Base-by-base conservation (phyloP, 2,329 filamentous ascomycete species). In the Tolypocladium inflatum region DNA sequence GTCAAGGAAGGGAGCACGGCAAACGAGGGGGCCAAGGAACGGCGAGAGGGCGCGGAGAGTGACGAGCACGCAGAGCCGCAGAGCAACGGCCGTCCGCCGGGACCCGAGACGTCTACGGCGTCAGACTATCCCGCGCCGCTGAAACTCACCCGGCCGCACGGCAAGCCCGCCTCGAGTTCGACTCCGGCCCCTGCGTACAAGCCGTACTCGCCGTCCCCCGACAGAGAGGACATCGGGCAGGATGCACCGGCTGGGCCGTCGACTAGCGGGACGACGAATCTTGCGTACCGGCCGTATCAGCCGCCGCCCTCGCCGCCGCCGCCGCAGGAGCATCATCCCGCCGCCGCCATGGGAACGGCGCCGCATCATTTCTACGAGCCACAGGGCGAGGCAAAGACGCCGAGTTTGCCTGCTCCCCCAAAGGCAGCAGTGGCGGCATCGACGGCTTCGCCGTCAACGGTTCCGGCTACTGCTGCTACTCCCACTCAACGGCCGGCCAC, bases 231-330 rank as follows among this genome's bases (percentile, higher is more conserved):
- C 11, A 19, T 23, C 26, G 54, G 30, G 26, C 41, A 15, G 17
- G 39, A 7, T 9, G 15, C 26, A 4, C 26, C 39, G 19, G 8
- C 8, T 35, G 55, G 10, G 41, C 23, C 39, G 39, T 30, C 48
- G 13, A 33, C 43, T 5, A 56, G 54, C 17, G 55, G 60, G 42
- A 59, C 58, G 41, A 63, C 60, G 41, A 63, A 59, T 35, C 58
- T 63, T 23, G 58, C 68, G 37, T 72, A 71, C 53, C 64, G 65
- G 42, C 70, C 69, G 1, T 71, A 71, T 38, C 63, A 65, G 48
- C 68, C 66, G 9, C 59, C 63, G 21, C 63, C 64, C 17, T 58
- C 58, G 7, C 50, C 63, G 45, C 62, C 57, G 39, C 26, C 60
- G 45, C 68, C 66, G 10, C 58, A 38, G 50, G 55, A 54, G 38